Conservation (phyloP, 2,329 filamentous ascomycete species). For the Aspergillus sp. region DNA sequence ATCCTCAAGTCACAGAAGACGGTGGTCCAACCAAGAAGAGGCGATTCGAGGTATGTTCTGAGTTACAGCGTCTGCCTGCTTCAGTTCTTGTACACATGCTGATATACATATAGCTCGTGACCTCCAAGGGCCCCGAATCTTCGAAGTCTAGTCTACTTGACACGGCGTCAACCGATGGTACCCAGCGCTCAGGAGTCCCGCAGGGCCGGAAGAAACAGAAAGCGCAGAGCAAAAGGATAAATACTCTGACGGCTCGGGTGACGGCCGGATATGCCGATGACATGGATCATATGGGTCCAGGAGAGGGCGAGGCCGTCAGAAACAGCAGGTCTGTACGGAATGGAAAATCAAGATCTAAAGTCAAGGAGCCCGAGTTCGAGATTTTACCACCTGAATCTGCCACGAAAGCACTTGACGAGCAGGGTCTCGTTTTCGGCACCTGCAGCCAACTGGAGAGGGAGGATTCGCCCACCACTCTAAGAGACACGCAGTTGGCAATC, state of each 20-base stretch:
- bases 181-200: constrained; percentile 7
- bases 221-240: constrained; percentile 57
- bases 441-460: constrained; percentile 71
- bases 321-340: constrained; percentile 9
- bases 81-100: constrained; percentile 1
- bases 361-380: constrained; percentile 39
- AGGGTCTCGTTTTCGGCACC: constrained; percentile 76
- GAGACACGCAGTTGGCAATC: constrained; percentile 22
- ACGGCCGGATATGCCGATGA: constrained; percentile 56
- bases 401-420: constrained; percentile 53
- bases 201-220: constrained; percentile 30
- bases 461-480: constrained; percentile 54
- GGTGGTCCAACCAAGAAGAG: constrained; percentile 27
- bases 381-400: constrained; percentile 63
- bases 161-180: constrained; percentile 8
- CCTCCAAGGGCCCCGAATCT: constrained; percentile 10
- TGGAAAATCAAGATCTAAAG: constrained; percentile 13
- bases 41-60: constrained; percentile 29
- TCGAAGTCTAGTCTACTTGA: constrained; percentile 4
- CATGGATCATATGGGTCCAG: constrained; percentile 17
- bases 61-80: too few relatives aligned
- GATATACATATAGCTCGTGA: constrained; percentile 14
- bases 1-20: constrained; percentile 8
- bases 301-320: background rate
- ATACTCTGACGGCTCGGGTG: constrained; percentile 69